Evolutionary conservation across 768 basidiomycete genomes (phyloP).

Genomic region (Lepiota subincarnata): DNA sequence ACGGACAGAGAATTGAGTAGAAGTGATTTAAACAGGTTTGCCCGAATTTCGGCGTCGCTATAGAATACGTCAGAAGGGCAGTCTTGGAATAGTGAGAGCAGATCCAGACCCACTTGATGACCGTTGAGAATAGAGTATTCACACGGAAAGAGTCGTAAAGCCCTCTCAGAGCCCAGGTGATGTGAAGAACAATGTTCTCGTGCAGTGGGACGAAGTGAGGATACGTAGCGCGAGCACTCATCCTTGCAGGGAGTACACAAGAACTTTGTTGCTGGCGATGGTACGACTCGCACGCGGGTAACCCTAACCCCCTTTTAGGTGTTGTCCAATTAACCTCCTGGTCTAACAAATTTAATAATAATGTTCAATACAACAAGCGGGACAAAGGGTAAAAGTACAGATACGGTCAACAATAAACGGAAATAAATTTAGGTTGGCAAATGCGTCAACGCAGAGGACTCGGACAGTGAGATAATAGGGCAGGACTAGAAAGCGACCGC

Average conservation of each 20-base stretch:
- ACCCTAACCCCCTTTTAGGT: conserved; percentile 38
- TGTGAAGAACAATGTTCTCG: conserved; percentile 57
- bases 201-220: conserved; percentile 65
- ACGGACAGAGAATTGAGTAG: conserved; percentile 70
- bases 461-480: conserved; percentile 7
- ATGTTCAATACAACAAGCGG: conserved; percentile 15
- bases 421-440: not conserved
- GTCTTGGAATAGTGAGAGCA: not conserved
- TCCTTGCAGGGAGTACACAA: not conserved
- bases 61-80: not conserved
- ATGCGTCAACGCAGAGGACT: conserved; percentile 8
- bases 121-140: conserved; percentile 56
- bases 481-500: conserved; percentile 6
- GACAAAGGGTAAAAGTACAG: conserved; percentile 10
- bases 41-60: conserved; percentile 74
- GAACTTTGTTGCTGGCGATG: not conserved
- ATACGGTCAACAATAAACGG: not conserved
- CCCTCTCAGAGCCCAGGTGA: conserved; percentile 55
- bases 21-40: conserved; percentile 70
- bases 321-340: conserved; percentile 6
- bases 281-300: conserved; percentile 5
- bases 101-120: conserved; percentile 48
- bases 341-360: not conserved
- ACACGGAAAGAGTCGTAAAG: conserved; percentile 71
- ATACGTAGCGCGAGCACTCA: conserved; percentile 49